Conservation (phyloP, 805 yeast genomes). For the Candida verbasci region DNA sequence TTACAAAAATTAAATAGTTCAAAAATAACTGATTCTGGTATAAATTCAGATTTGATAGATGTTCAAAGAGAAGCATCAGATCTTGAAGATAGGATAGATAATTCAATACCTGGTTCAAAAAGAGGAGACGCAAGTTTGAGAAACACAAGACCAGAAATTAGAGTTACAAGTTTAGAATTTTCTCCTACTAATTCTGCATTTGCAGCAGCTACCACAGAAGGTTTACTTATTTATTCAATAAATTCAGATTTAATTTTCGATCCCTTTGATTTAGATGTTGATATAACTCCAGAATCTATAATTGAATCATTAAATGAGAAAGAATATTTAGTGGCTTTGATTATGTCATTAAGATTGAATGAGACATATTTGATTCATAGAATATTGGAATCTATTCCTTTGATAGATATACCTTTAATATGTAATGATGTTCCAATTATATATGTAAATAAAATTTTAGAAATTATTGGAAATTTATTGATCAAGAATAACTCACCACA, state of each 20-base stretch:
- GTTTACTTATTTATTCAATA: conserved; percentile 74
- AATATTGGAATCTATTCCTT: conserved; percentile 70
- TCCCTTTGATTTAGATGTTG: conserved; percentile 92
- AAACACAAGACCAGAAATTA: conserved; percentile 72
- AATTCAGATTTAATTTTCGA: conserved; percentile 77
- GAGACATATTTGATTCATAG: conserved; percentile 68
- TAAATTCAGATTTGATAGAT: conserved; percentile 71
- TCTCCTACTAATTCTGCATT: conserved; percentile 89
- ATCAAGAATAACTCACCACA: conserved; percentile 63
- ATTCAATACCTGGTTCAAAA: conserved; percentile 78
- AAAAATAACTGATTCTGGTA: conserved; percentile 82
- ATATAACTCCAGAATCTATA: conserved; percentile 80
- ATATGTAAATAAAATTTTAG: conserved; percentile 63
- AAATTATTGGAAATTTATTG: conserved; percentile 63
- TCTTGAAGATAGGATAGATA: conserved; percentile 74
- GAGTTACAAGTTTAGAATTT: conserved; percentile 73
- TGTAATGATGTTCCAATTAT: conserved; percentile 70
- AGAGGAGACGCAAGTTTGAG: conserved; percentile 71
- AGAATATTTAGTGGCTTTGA: conserved; percentile 71
- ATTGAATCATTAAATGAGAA: conserved; percentile 53
- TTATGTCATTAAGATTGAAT: conserved; percentile 91
- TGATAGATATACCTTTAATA: conserved; percentile 64
- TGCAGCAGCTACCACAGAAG: conserved; percentile 95
- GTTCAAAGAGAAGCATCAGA: conserved; percentile 83
- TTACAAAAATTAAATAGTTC: conserved; percentile 71